phyloP scores from a whole-genome alignment of 73 alveolate species.

The Tetrahymena malaccensis region DNA sequence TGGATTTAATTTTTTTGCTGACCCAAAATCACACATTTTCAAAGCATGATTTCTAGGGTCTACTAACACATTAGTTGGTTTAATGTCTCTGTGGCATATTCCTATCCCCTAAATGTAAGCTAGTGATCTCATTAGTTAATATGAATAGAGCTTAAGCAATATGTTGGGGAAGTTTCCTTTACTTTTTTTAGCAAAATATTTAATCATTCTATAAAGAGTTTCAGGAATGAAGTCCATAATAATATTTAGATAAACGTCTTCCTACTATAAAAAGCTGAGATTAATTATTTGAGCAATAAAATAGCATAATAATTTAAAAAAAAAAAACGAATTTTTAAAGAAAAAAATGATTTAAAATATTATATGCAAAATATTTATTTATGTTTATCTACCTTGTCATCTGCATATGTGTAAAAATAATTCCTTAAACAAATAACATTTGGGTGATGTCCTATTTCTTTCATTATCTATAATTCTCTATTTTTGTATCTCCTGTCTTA shows the following conservation, averaged over 20 bases:
- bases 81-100: constrained; percentile 76
- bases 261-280: constrained; percentile 30
- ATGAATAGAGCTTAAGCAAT: constrained; percentile 79
- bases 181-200: constrained; percentile 55
- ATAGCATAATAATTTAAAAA: neutral
- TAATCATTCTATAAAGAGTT: constrained; percentile 60
- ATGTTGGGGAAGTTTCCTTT: constrained; percentile 68
- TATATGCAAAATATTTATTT: neutral
- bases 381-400: neutral
- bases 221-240: constrained; percentile 92
- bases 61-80: constrained; percentile 71
- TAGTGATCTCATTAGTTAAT: constrained; percentile 74
- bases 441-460: constrained; percentile 77
- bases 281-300: neutral
- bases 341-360: too few species aligned
- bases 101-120: constrained; percentile 73
- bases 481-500: constrained; percentile 87
- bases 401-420: constrained; percentile 81
- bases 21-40: constrained; percentile 80
- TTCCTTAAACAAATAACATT: constrained; percentile 69
- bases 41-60: constrained; percentile 62
- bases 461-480: constrained; percentile 78
- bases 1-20: constrained; percentile 68
- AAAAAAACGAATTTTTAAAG: neutral
- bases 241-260: constrained; percentile 75